A percentile compares a stretch with the other conserved stretches of the same genome.
Conservation (phyloP, 2,329 filamentous ascomycete species). For the Pseudopithomyces maydicus region DNA sequence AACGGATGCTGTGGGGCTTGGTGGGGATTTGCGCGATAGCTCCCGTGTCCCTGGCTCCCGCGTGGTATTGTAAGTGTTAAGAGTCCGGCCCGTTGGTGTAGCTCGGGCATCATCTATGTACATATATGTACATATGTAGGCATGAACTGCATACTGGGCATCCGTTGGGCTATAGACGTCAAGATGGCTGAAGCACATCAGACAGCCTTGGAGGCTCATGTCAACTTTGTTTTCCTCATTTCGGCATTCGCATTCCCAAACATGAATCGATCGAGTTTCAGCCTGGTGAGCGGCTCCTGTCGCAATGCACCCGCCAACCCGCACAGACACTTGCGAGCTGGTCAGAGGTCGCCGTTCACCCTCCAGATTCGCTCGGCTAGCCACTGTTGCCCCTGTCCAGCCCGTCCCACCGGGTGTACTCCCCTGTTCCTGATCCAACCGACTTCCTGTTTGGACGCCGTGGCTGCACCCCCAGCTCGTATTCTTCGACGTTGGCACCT, state of each 20-base stretch:
- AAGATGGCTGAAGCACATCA: not conserved
- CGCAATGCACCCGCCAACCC: not conserved
- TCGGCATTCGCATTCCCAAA: slow-evolving; percentile 4
- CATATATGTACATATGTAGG: too few relatives aligned
- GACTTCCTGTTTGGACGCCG: slow-evolving; percentile 11
- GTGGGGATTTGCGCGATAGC: not conserved
- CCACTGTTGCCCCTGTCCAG: slow-evolving; percentile 5
- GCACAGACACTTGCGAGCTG: slow-evolving; percentile 12
- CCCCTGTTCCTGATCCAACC: slow-evolving; percentile 11
- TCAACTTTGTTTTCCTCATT: not conserved
- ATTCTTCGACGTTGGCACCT: not conserved
- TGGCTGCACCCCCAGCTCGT: slow-evolving; percentile 14
- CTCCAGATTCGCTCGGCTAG: slow-evolving; percentile 13
- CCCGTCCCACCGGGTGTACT: slow-evolving; percentile 3
- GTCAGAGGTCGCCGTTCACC: slow-evolving; percentile 10
- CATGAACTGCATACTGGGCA: too few relatives aligned
- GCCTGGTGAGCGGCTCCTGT: not conserved
- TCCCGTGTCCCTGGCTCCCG: not conserved
- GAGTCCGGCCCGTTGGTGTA: not conserved
- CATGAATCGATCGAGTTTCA: not conserved
- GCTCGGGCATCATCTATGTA: not conserved
- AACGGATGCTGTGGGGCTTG: not conserved
- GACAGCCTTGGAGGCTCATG: not conserved
- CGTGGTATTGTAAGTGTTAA: not conserved
- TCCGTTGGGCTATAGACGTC: not conserved